Evolutionary conservation across 805 yeast species (phyloP).

Genomic region (Teunomyces panamensis): DNA sequence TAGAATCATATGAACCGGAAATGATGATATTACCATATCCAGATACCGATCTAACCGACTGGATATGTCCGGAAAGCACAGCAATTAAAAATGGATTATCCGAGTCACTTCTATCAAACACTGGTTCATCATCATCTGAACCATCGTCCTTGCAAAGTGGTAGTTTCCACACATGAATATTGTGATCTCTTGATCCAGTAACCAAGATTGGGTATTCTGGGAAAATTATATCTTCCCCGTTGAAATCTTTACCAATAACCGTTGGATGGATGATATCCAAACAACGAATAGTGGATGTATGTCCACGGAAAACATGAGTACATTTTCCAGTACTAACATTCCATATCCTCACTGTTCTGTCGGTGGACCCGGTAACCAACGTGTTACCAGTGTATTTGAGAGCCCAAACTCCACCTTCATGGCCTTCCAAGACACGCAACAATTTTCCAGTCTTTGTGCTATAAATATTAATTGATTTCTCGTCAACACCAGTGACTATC

Average conservation of each 20-base stretch:
- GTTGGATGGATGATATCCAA: slow-evolving; percentile 75
- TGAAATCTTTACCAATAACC: slow-evolving; percentile 57
- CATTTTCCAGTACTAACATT: slow-evolving; percentile 80
- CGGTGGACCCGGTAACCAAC: slow-evolving; percentile 91
- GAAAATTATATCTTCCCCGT: slow-evolving; percentile 52
- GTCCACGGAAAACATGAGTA: slow-evolving; percentile 89
- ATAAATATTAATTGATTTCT: slow-evolving; percentile 75
- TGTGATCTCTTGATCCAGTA: slow-evolving; percentile 46
- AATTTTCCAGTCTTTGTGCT: slow-evolving; percentile 70
- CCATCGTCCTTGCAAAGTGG: slow-evolving; percentile 49
- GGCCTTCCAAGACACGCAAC: slow-evolving; percentile 68
- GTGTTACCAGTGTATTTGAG: slow-evolving; percentile 80
- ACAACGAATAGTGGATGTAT: slow-evolving; percentile 90
- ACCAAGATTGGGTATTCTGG: slow-evolving; percentile 67
- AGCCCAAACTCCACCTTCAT: slow-evolving; percentile 99
- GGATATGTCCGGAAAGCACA: slow-evolving; percentile 59
- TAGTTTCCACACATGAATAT: slow-evolving; percentile 47
- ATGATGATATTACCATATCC: slow-evolving; percentile 82
- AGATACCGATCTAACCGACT: slow-evolving; percentile 80
- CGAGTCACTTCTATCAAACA: slow-evolving; percentile 24
- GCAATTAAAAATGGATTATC: slow-evolving; percentile 65
- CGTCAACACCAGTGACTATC: slow-evolving; percentile 92
- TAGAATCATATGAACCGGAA: slow-evolving; percentile 88
- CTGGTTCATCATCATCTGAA: slow-evolving; percentile 32
- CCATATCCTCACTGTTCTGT: slow-evolving; percentile 93